Evolutionary conservation across 1,284 basidiomycete species (phyloP), one percentile per base, ranked within the genome.

Genomic region (Boletus sp.): DNA sequence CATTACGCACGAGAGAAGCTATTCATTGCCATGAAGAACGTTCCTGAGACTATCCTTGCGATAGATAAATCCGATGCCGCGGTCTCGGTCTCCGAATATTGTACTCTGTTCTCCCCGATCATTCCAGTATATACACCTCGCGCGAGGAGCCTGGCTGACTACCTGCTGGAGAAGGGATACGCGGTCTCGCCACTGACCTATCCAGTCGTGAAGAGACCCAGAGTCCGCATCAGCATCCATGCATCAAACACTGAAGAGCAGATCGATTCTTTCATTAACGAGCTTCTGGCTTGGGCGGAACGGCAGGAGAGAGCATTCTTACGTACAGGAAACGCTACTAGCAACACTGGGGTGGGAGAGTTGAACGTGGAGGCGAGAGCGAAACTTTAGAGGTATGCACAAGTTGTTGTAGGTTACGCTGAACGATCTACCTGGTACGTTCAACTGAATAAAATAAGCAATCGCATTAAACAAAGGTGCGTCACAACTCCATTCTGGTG

Each of bases 171-270:
- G 17, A 57, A 8, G 22, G 59, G 57, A 26, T 45, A 62, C 3
- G 58, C 35, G 0, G 52, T 49, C 19, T 22, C 48, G 2, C 27
- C 55, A 1, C n/a, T 60, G 3, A 59, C 52, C 1, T 42, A 46
- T 32, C 57, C 60, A 4, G 14, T 49, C 5, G 60, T 58, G 13
- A 60, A 33, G 8, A 36, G 16, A 20, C 52, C 57, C 0, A 35
- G 57, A 20, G 49, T 62, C 14, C 60, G 56, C n/a, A 16, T 62
- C 35, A 53, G 38, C 26, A 43, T 62, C 4, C 57, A 60, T 13
- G 51, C 41, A 9, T 17, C 46, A 8, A 62, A 58, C 32, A 62
- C 52, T 14, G 57, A 58, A 29, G 22, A 27, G 38, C 48, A 60
- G 16, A 53, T 59, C 5, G 45, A 59, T 30, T 16, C 30, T 0